Evolutionary conservation across 2,329 filamentous ascomycete species (phyloP), one percentile per base, ranked within the genome.

Genomic region (Catunica adiposa): DNA sequence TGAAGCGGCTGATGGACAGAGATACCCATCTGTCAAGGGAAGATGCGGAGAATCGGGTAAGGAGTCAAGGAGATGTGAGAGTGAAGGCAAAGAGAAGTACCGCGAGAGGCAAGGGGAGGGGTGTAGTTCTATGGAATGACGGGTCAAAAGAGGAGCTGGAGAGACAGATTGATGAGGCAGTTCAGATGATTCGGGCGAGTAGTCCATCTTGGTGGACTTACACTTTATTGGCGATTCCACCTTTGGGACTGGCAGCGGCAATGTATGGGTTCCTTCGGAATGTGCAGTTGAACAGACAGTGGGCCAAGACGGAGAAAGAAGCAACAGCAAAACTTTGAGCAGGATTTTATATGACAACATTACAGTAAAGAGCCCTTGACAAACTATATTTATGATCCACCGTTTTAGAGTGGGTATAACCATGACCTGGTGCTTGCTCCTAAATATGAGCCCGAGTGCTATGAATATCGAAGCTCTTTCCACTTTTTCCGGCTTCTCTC

Each of bases 91-190:
- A 77, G 65, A 73, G 87, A 65, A 86, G 83, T 59, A 73, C 84
- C 68, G 80, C 77, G 50, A 73, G 88, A 48, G 78, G 73, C 53
- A 66, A 69, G 47, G 80, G 79, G 5, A 76, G 75, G 51, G 90
- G 89, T 0, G 76, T 89, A 2, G 87, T 96, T 34, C 76, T 98
- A 23, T 92, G 86, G 86, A 98, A 98, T 69, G 90, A 97, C 69
- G 79, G 79, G 1, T 80, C 79, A 50, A 82, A 74, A 64, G 81
- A 80, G 37, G 79, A 88, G 60, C 67, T 98, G 64, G 76, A 78
- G 67, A 67, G 64, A 53, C 80, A 87, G 66, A 71, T 97, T 9
- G 73, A 75, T 53, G 72, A 70, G 58, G 84, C 82, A 6, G 80
- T 97, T 71, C 64, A 63, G 3, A 74, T 75, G 59, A 70, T 96